phyloP scores from a whole-genome alignment of 257 asterid genomes.

The Parsonsia alboflavescens region DNA sequence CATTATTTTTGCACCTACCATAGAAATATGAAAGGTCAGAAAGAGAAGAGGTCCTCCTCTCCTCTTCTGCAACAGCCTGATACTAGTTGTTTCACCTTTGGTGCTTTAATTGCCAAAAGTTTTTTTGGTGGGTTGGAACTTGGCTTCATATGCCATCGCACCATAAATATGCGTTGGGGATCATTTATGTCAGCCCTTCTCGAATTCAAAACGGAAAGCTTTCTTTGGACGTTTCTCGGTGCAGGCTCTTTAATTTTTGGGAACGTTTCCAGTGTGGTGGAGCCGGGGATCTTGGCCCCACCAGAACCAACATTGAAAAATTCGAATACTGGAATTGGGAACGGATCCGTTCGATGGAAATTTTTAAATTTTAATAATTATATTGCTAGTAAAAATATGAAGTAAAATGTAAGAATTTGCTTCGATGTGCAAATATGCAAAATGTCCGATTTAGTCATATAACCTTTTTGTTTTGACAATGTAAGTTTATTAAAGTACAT shows the following conservation, averaged over 20 bases:
- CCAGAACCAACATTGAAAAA: too few species aligned
- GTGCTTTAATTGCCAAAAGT: constrained; percentile 8
- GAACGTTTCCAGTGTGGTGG: not conserved
- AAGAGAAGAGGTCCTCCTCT: not conserved
- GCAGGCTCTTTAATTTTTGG: not conserved
- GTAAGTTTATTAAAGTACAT: too few species aligned
- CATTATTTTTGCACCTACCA: constrained; percentile 8
- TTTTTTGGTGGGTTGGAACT: not conserved
- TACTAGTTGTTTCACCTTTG: not conserved
- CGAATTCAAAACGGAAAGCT: not conserved
- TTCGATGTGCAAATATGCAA: too few species aligned
- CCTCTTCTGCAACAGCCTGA: not conserved
- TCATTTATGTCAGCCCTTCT: too few species aligned
- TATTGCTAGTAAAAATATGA: too few species aligned
- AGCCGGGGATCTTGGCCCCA: too few species aligned
- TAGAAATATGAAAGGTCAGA: constrained; percentile 20
- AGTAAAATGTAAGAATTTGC: too few species aligned
- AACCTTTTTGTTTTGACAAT: too few species aligned
- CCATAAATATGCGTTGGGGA: not conserved
- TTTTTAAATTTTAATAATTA: too few species aligned
- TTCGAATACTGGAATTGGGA: too few species aligned
- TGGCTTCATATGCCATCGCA: not conserved
- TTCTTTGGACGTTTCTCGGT: not conserved
- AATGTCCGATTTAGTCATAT: too few species aligned
- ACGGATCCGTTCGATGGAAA: too few species aligned